These are phyloP conservation scores for Citrus glauca DNA, from an alignment of 345 rosid genomes.

Conservation along the genomic window DNA sequence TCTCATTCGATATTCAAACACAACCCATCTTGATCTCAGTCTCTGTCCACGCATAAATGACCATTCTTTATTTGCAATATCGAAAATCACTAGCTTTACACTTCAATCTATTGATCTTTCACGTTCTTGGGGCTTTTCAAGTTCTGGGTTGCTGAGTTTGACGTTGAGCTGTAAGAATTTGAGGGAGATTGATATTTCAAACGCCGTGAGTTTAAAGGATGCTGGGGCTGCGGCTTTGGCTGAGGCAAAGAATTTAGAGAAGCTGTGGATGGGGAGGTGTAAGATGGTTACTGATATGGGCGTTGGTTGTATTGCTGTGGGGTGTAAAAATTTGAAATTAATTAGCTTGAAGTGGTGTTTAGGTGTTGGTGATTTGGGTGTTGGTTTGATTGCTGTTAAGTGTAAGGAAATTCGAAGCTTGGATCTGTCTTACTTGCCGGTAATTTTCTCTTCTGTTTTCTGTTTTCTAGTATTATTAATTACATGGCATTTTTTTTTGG, in stretches of 20 bases:
- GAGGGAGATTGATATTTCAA: conserved; percentile 53
- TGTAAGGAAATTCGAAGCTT: conserved; percentile 52
- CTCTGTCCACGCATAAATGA: conserved; percentile 58
- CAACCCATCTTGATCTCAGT: conserved; percentile 47
- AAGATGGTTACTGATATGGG: conserved; percentile 70
- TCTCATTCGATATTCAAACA: conserved; percentile 47
- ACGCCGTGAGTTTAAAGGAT: conserved; percentile 46
- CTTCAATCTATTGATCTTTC: conserved; percentile 55
- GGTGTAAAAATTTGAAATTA: conserved; percentile 53
- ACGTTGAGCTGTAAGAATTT: conserved; percentile 41
- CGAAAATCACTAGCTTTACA: conserved; percentile 20
- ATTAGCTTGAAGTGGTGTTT: conserved; percentile 68
- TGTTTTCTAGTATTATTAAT: neutral
- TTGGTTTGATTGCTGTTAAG: conserved; percentile 62
- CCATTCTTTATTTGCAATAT: conserved; percentile 26
- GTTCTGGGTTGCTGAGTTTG: conserved; percentile 38
- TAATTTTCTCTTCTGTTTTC: conserved; percentile 15
- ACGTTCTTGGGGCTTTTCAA: conserved; percentile 38
- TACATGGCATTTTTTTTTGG: neutral
- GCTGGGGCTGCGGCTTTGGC: conserved; percentile 48
- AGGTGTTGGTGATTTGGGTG: conserved; percentile 62
- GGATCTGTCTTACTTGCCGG: conserved; percentile 73
- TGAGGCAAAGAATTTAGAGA: conserved; percentile 54
- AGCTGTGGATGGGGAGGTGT: conserved; percentile 60
- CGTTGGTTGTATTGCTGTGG: conserved; percentile 62